Evolutionary conservation across 2,329 filamentous ascomycete genomes (phyloP), one percentile per base, ranked within the genome.

Genomic region (Graphium sp.): DNA sequence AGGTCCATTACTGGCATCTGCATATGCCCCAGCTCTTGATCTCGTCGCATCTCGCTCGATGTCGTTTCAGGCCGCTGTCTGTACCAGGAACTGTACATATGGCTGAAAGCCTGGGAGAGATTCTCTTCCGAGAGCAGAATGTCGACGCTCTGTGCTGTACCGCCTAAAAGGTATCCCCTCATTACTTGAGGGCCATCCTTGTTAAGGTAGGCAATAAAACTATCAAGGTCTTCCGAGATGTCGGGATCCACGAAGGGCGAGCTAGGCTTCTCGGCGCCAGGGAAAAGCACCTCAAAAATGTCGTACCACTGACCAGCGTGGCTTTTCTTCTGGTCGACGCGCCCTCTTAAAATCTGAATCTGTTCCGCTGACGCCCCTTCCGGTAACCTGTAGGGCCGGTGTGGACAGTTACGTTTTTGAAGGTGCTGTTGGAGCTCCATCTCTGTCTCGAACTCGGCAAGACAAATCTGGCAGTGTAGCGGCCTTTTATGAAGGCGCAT

Each of bases 231-330:
- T 9, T 35, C 34, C 2, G 34, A 36, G 19, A 37, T 31, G 15
- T 37, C 36, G n/a, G 35, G 36, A 24, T 39, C 35, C 6, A 41
- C 24, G 24, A 37, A 36, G 2, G 39, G 35, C 8, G 40, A 38
- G 10, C n/a, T 22, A 4, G 41, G 42, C 6, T 28, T 34, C 17
- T n/a, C 12, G 2, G 19, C 27, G 1, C 24, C 21, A 2, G 39
- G 41, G 18, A 43, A 43, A 7, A 42, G 31, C 12, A 39, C 36
- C 2, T 35, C 30, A 29, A 33, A 43, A 6, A 41, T 39, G 6
- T 34, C 32, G 12, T 34, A 42, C 41, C 40, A 43, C 24, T 42
- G 40, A 9, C 39, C 35, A 19, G 23, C 36, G 17, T 30, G 33
- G 8, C 22, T 31, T 18, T 35, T 39, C 13, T 36, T 41, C 11